Base-by-base conservation (phyloP, 257 asterid species). In the Solanum neorickii region DNA sequence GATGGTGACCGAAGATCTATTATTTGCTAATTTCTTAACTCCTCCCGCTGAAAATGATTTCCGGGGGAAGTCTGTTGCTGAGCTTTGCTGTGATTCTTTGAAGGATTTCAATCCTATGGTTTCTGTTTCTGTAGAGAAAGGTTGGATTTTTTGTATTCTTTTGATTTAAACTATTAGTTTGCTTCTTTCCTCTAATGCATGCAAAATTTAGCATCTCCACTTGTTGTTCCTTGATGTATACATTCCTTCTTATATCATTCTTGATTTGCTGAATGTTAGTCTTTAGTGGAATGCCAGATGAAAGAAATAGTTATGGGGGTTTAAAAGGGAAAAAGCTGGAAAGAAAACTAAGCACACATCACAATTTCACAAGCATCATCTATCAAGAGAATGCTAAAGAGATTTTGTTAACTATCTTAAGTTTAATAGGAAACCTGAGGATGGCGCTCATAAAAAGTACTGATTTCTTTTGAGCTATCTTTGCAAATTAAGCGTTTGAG, bases 81-180 rank as follows among this genome's bases (percentile, higher is more conserved):
- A 95, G 91, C 95, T 96, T 69, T 96, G 98, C 82, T 93, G 98
- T 87, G 95, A 93, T 87, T 97, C 99, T 4, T 91, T 97, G 94
- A 96, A 93, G 88, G 99, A 97, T 88, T 97, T 96, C 91, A 97
- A 97, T 88, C 98, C 98, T 69, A 97, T 96, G 99, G 99, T 97
- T 91, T 96, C 92, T 52, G 99, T 97, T 85, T 92, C 98, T 78
- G 97, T 95, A 86, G 91, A 93, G 80, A 91, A 93, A 93, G 99
- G 99, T 96, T 82, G 68, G 66, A 39, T 65, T 29, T 49, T 49
- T 60, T n/a, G 42, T 46, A 8, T 68, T 39, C 75, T 46, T 87
- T 42, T 87, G 85, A 35, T 49, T 44, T 49, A 49, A 31, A 73
- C 13, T 33, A 72, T 86, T 86, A 42, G 47, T 31, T 65, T 68